Percentiles rank a stretch among this genome's conserved stretches.
Evolutionary conservation across 1,284 basidiomycete species (phyloP).

Genomic region (Moesziomyces parantarcticus): DNA sequence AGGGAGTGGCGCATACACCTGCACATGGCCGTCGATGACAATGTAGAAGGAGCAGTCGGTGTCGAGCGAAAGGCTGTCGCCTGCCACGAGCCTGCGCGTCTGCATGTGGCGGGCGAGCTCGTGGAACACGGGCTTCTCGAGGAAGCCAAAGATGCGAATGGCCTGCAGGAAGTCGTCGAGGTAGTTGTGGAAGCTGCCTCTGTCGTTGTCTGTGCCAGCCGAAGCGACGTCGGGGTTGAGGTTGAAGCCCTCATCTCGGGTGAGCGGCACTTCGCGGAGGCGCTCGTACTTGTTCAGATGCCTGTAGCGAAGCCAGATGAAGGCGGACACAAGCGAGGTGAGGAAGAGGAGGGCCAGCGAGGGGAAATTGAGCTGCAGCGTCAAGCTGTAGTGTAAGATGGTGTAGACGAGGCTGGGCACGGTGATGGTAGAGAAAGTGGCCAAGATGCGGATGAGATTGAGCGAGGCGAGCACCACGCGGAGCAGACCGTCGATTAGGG

Average conservation of each 20-base stretch:
- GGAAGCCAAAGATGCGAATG: constrained; percentile 67
- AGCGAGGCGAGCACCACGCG: constrained; percentile 57
- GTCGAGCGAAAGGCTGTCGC: constrained; percentile 64
- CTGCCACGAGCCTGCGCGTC: constrained; percentile 63
- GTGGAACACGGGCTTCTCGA: constrained; percentile 67
- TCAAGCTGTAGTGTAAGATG: constrained; percentile 64
- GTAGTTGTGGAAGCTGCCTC: constrained; percentile 64
- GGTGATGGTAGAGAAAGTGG: constrained; percentile 61
- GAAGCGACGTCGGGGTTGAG: constrained; percentile 62
- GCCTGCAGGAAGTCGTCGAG: constrained; percentile 67
- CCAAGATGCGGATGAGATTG: constrained; percentile 53
- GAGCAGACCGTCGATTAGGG: constrained; percentile 53
- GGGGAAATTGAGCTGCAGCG: constrained; percentile 65
- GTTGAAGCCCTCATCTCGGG: constrained; percentile 62
- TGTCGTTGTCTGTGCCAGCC: constrained; percentile 52
- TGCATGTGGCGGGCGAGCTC: constrained; percentile 66
- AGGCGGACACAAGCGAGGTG: constrained; percentile 38
- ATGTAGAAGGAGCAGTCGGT: constrained; percentile 66
- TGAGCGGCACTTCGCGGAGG: constrained; percentile 63
- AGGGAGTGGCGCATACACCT: constrained; percentile 63
- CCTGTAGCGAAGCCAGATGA: constrained; percentile 69
- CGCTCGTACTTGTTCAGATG: constrained; percentile 65
- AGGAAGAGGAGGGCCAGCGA: constrained; percentile 58
- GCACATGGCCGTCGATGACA: constrained; percentile 66
- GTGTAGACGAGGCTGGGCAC: constrained; percentile 60